A percentile compares a stretch with the other conserved stretches of the same genome.
Evolutionary conservation across 495 filamentous ascomycete genomes (phyloP).

Genomic region (Chaetomium cochliodes): DNA sequence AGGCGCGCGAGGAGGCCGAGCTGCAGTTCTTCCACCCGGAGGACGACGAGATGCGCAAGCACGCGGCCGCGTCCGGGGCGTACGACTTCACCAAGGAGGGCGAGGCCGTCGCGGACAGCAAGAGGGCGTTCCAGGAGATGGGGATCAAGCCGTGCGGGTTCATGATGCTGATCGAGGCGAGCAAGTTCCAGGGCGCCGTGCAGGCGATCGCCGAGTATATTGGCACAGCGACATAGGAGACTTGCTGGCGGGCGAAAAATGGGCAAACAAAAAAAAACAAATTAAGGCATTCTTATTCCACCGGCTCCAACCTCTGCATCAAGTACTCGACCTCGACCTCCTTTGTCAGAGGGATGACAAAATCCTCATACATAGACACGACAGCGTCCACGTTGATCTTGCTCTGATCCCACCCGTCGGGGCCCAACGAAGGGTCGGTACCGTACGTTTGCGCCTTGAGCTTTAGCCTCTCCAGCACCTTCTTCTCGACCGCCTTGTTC

Average conservation of each 20-base stretch:
- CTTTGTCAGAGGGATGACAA: conserved; percentile 95
- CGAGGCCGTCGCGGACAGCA: conserved; percentile 80
- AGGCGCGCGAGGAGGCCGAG: conserved; percentile 58
- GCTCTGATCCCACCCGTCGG: conserved; percentile 33
- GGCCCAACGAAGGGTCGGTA: conserved; percentile 64
- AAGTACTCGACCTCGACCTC: conserved; percentile 97
- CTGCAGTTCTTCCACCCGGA: conserved; percentile 94
- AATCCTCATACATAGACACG: conserved; percentile 91
- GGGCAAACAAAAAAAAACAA: conserved; percentile 16
- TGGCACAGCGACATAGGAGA: conserved; percentile 42
- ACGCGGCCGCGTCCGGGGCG: conserved; percentile 62
- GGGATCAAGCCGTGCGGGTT: conserved; percentile 81
- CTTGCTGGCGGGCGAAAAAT: conserved; percentile 13
- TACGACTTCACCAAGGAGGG: conserved; percentile 78
- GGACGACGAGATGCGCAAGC: conserved; percentile 81
- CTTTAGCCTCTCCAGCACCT: conserved; percentile 82
- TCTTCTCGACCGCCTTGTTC: conserved; percentile 80
- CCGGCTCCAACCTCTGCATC: conserved; percentile 76
- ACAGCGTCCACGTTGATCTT: conserved; percentile 96
- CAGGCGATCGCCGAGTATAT: conserved; percentile 72
- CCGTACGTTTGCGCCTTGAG: conserved; percentile 96
- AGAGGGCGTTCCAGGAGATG: conserved; percentile 89
- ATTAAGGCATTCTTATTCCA: conserved; percentile 23
- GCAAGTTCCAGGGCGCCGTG: conserved; percentile 63
- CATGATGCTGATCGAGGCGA: conserved; percentile 73